Conservation (phyloP, 768 basidiomycete species). For the Mycena pura region DNA sequence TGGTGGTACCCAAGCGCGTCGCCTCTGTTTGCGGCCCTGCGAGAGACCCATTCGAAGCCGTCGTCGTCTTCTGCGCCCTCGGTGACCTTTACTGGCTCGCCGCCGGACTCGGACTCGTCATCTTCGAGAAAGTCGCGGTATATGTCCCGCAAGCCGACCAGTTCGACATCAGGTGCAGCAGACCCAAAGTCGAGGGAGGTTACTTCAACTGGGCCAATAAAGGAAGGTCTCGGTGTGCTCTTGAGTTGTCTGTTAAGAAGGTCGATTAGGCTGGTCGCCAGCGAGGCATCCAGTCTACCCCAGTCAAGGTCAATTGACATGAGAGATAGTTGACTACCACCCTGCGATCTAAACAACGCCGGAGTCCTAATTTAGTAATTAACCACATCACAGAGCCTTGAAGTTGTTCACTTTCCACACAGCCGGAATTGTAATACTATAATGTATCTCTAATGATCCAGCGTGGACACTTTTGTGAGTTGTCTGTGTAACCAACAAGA, state of each 20-base stretch:
- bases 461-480: too few relatives aligned
- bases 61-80: slow-evolving; percentile 70
- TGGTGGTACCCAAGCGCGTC: slow-evolving; percentile 70
- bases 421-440: too few relatives aligned
- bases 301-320: slow-evolving; percentile 99
- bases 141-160: slow-evolving; percentile 92
- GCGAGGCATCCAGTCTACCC: slow-evolving; percentile 76
- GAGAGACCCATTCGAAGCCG: slow-evolving; percentile 83
- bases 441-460: too few relatives aligned
- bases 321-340: not conserved
- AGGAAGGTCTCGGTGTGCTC: slow-evolving; percentile 80
- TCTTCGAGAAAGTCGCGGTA: slow-evolving; percentile 94
- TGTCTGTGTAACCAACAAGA: too few relatives aligned
- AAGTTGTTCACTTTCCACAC: too few relatives aligned
- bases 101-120: slow-evolving; percentile 64
- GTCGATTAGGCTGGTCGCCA: slow-evolving; percentile 72
- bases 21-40: slow-evolving; percentile 62
- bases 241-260: slow-evolving; percentile 82
- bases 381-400: not conserved
- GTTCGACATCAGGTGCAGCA: slow-evolving; percentile 80
- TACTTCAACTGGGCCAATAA: slow-evolving; percentile 91
- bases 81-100: slow-evolving; percentile 59
- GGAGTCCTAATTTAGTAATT: not conserved
- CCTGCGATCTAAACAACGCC: not conserved
- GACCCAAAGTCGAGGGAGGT: slow-evolving; percentile 90